Evolutionary conservation across 371 early-diverging fungal genomes (phyloP).

Genomic region (Rhizopus arrhizus): DNA sequence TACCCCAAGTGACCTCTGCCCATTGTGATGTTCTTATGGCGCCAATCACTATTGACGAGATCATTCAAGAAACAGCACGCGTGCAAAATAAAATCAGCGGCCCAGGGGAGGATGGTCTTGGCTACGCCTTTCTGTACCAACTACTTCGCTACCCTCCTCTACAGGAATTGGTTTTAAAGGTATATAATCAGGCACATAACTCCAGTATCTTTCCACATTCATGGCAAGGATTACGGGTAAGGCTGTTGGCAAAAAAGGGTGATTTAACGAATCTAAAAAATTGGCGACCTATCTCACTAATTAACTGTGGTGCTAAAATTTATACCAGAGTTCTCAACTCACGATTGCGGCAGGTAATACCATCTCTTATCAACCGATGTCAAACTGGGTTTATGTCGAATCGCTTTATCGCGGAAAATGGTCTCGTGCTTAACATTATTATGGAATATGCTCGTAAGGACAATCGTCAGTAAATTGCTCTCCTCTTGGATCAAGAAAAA

Average conservation of each 20-base stretch:
- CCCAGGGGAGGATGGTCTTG: no score
- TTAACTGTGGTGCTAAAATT: conserved; percentile 26
- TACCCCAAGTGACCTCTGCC: no score
- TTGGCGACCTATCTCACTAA: conserved; percentile 25
- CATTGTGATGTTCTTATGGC: no score
- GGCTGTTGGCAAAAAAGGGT: conserved; percentile 27
- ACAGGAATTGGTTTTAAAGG: not conserved
- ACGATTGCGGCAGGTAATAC: not conserved
- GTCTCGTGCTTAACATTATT: no score
- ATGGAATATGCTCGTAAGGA: no score
- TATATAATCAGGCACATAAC: conserved; percentile 26
- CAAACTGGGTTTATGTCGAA: not conserved
- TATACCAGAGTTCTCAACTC: conserved; percentile 17
- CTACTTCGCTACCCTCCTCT: not conserved
- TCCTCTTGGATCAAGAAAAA: no score
- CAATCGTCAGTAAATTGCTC: no score
- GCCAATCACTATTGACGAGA: no score
- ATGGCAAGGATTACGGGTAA: conserved; percentile 28
- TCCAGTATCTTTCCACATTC: conserved; percentile 18
- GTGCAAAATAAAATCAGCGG: no score
- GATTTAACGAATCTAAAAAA: conserved; percentile 11
- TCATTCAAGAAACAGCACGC: no score
- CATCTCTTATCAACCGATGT: not conserved
- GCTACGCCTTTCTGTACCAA: not conserved
- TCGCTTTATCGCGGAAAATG: no score